These are phyloP conservation scores for Aspergillus sclerotioniger DNA, from an alignment of 495 filamentous ascomycete genomes.

Conservation along the genomic window DNA sequence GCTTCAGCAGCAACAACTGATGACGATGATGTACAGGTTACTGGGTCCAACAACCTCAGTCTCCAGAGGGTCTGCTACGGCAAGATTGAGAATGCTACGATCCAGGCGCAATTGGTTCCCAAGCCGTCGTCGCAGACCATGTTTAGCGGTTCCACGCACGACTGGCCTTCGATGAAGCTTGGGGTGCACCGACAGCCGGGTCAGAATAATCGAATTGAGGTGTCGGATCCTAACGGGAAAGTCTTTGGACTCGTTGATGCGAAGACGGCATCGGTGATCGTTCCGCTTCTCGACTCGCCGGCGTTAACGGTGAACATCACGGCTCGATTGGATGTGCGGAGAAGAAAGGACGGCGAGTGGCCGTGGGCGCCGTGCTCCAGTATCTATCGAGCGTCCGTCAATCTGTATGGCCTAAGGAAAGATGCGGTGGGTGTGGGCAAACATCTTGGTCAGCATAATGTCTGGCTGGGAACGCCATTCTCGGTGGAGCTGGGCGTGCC, in stretches of 20 bases:
- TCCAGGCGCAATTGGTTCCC: slow-evolving; percentile 68
- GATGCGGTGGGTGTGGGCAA: slow-evolving; percentile 60
- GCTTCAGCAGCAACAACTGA: slow-evolving; percentile 23
- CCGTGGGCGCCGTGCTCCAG: slow-evolving; percentile 53
- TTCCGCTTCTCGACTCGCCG: slow-evolving; percentile 65
- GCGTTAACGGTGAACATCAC: slow-evolving; percentile 61
- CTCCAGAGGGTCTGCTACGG: slow-evolving; percentile 81
- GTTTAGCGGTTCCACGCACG: slow-evolving; percentile 27
- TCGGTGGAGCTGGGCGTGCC: slow-evolving; percentile 62
- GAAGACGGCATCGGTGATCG: slow-evolving; percentile 64
- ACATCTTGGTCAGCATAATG: slow-evolving; percentile 58
- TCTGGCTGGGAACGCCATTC: slow-evolving; percentile 63
- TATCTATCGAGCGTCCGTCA: slow-evolving; percentile 60
- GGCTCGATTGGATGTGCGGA: slow-evolving; percentile 62
- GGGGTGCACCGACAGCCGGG: slow-evolving; percentile 54
- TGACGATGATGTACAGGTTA: slow-evolving; percentile 47
- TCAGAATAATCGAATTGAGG: slow-evolving; percentile 58
- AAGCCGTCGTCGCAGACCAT: slow-evolving; percentile 57
- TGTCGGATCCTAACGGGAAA: slow-evolving; percentile 64
- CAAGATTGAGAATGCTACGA: slow-evolving; percentile 63
- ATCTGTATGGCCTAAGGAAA: slow-evolving; percentile 76
- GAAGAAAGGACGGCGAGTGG: slow-evolving; percentile 52
- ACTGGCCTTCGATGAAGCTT: slow-evolving; percentile 75
- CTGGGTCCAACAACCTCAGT: slow-evolving; percentile 42
- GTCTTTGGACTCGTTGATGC: slow-evolving; percentile 75